Conservation (phyloP, 1,284 basidiomycete species). For the Heterobasidion irregulare region DNA sequence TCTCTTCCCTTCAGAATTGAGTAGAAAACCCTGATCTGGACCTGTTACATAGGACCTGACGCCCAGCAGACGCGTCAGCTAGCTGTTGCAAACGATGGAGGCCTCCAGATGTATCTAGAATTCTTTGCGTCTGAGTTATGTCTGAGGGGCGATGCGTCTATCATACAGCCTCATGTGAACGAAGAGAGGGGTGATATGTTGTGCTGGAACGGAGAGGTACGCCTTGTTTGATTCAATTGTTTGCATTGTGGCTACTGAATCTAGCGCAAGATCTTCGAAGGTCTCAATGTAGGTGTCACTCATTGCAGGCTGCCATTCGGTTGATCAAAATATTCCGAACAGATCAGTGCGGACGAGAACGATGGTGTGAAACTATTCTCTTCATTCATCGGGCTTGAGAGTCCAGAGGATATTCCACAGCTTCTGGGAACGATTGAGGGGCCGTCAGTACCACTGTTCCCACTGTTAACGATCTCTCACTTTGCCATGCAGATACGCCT, state of each 20-base stretch:
- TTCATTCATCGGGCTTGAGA: slow-evolving; percentile 30
- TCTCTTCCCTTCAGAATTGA: neutral
- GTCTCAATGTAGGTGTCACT: slow-evolving; percentile 42
- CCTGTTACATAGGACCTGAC: slow-evolving; percentile 47
- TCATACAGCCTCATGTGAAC: slow-evolving; percentile 66
- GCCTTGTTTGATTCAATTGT: slow-evolving; percentile 13
- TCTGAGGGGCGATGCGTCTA: slow-evolving; percentile 54
- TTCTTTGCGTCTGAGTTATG: slow-evolving; percentile 78
- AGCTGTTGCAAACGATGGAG: neutral
- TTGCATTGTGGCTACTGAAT: neutral
- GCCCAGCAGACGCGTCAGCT: slow-evolving; percentile 28
- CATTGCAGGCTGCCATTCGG: slow-evolving; percentile 1
- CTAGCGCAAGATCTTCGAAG: slow-evolving; percentile 61
- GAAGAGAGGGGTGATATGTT: slow-evolving; percentile 48
- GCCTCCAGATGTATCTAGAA: slow-evolving; percentile 23
- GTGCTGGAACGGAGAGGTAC: slow-evolving; percentile 89
- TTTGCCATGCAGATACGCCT: slow-evolving; percentile 58
- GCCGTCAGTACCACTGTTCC: slow-evolving; percentile 52
- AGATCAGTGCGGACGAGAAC: slow-evolving; percentile 58
- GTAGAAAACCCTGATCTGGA: neutral
- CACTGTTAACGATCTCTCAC: neutral
- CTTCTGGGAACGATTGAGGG: slow-evolving; percentile 71
- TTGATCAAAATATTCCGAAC: neutral
- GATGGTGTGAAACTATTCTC: slow-evolving; percentile 70
- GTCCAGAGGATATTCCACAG: slow-evolving; percentile 34